Base-by-base conservation (phyloP, 1,139 yeast species). In the Pichia sp. region DNA sequence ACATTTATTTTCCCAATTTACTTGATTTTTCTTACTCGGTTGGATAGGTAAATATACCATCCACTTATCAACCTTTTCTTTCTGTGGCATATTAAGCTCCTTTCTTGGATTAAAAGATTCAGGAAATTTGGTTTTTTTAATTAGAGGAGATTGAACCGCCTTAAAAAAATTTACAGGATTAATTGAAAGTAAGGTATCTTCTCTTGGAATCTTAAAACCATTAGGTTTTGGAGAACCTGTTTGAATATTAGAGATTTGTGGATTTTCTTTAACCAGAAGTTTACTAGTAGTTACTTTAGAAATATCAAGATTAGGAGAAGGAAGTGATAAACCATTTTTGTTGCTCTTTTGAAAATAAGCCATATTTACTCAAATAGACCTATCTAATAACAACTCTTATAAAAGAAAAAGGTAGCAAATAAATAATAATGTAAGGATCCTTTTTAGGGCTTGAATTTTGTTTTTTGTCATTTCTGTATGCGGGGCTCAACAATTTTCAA, bases 61-160 rank as follows among this genome's bases (percentile, higher is more conserved):
- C 95, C 93, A 85, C 9, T 66, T 69, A 44, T 71, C 70, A 0
- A 85, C 85, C 61, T 84, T 84, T 59, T 84, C 91, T 46, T 67
- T 70, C 51, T 73, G 76, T 1, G 79, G 73, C 88, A 84, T 84
- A 62, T 78, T 81, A 13, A 74, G 68, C 1, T 80, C 79, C 34
- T 67, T 67, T 58, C 87, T 71, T 7, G 91, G 89, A 55, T 83
- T 74, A 61, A 84, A 83, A 14, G 58, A 59, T 3, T 66, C 52
- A 3, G 81, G 80, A 50, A 76, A 72, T 22, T 52, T 56, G 5
- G 46, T 47, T 27, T 14, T 34, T n/a, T 45, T 34, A 27, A 16
- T 13, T 4, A n/a, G 7, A 27, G 22, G 25, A 2, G 22, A 10
- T 36, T 1, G 41, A 3, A 1, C 16, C 19, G 7, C 27, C 4